Evolutionary conservation across 495 filamentous ascomycete species (phyloP).

Genomic region (Chaetomidium leptoderma): DNA sequence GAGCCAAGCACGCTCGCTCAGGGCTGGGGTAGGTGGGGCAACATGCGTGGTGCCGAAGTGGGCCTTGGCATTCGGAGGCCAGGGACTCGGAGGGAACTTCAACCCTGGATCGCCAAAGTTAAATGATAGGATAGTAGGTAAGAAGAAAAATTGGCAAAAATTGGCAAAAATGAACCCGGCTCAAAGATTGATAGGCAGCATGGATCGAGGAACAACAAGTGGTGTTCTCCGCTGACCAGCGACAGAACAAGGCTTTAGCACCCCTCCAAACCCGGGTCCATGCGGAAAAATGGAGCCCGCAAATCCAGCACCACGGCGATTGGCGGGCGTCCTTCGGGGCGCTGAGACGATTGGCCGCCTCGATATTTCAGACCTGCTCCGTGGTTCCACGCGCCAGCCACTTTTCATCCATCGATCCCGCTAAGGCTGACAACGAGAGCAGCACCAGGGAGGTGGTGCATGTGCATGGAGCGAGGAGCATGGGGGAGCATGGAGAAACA

Average conservation of each 20-base stretch:
- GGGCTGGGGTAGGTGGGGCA: no score
- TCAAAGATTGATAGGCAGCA: no score
- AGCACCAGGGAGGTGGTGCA: no score
- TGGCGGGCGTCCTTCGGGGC: not conserved
- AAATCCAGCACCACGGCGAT: slow-evolving; percentile 1
- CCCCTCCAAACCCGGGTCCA: not conserved
- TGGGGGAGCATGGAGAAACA: no score
- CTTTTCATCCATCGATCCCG: not conserved
- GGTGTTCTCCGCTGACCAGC: not conserved
- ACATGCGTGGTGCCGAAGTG: no score
- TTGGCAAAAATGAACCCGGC: not conserved
- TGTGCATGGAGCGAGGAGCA: no score
- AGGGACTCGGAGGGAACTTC: no score
- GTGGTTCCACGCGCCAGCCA: not conserved
- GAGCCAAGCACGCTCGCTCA: no score
- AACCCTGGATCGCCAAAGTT: no score
- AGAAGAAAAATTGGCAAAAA: not conserved
- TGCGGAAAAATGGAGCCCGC: not conserved
- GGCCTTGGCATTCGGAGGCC: no score
- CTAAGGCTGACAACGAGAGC: slow-evolving; percentile 5
- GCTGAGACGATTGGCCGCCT: slow-evolving; percentile 10
- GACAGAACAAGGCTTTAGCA: slow-evolving; percentile 3
- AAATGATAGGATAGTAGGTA: not conserved
- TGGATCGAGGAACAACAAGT: not conserved
- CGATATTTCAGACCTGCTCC: slow-evolving; percentile 8